phyloP scores from a whole-genome alignment of 2,329 filamentous ascomycete species.

The Tolypocladium ovalisporum region DNA sequence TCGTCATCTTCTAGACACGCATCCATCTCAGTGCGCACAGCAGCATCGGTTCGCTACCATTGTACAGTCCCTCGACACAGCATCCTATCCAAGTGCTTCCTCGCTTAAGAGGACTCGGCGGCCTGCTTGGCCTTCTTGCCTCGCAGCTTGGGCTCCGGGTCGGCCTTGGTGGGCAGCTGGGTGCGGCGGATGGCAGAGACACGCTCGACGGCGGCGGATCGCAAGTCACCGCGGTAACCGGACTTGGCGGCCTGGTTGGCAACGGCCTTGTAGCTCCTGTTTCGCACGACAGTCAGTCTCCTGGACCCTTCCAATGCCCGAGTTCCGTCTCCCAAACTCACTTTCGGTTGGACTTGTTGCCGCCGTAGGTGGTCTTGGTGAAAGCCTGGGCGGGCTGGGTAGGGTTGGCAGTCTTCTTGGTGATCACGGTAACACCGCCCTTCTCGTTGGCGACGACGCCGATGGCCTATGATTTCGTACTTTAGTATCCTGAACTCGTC shows the following conservation, averaged over 20 bases:
- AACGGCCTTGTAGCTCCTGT: constrained; percentile 79
- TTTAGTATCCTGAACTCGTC: constrained; percentile 4
- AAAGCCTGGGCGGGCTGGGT: constrained; percentile 63
- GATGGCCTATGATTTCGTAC: constrained; percentile 52
- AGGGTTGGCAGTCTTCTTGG: constrained; percentile 67
- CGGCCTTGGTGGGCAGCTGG: constrained; percentile 69
- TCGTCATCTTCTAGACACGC: not conserved
- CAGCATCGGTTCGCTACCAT: not conserved
- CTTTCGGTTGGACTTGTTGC: constrained; percentile 67
- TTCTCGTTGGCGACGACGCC: constrained; percentile 67
- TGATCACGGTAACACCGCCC: constrained; percentile 68
- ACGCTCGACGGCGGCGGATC: constrained; percentile 69
- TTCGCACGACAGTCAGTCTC: constrained; percentile 11
- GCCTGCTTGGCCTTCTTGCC: constrained; percentile 73
- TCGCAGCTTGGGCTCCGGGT: constrained; percentile 62
- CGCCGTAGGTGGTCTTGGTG: constrained; percentile 57
- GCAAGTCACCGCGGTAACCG: constrained; percentile 75
- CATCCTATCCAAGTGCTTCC: not conserved
- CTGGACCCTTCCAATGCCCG: not conserved
- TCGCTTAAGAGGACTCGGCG: constrained; percentile 26
- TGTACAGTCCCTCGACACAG: not conserved
- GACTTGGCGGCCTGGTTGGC: constrained; percentile 73
- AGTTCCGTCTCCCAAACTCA: constrained; percentile 15
- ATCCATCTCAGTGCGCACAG: not conserved
- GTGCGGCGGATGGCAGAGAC: constrained; percentile 74